Conservation (phyloP, 1,284 basidiomycete genomes). For the Phellinidium pouzarii region DNA sequence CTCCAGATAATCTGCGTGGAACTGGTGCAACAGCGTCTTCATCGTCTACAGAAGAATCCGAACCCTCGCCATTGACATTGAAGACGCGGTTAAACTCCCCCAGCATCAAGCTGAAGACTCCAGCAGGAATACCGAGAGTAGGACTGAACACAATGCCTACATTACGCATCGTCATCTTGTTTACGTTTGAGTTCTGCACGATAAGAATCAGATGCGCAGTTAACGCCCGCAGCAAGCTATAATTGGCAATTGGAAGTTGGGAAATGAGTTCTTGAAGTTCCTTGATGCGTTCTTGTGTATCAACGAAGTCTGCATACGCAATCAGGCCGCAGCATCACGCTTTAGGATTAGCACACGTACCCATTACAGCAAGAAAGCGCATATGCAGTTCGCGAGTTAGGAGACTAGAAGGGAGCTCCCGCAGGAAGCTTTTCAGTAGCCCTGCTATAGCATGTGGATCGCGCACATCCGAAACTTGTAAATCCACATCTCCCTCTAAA, state of each 20-base stretch:
- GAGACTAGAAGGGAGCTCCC: slow-evolving; percentile 86
- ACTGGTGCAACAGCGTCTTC: slow-evolving; percentile 34
- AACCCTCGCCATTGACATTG: slow-evolving; percentile 56
- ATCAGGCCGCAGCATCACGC: slow-evolving; percentile 13
- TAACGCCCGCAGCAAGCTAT: slow-evolving; percentile 86
- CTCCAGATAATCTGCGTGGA: slow-evolving; percentile 26
- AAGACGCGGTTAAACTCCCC: slow-evolving; percentile 87
- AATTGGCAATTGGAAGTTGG: slow-evolving; percentile 86
- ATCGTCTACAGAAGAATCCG: slow-evolving; percentile 29
- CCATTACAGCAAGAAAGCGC: slow-evolving; percentile 84
- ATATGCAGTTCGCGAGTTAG: slow-evolving; percentile 88
- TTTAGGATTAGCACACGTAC: slow-evolving; percentile 40
- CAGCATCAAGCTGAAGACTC: slow-evolving; percentile 89
- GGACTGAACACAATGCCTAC: slow-evolving; percentile 98
- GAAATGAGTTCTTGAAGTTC: slow-evolving; percentile 86
- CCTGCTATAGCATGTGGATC: slow-evolving; percentile 95
- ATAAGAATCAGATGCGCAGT: slow-evolving; percentile 96
- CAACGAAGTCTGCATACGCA: slow-evolving; percentile 64
- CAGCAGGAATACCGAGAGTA: slow-evolving; percentile 90
- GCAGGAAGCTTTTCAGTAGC: slow-evolving; percentile 82
- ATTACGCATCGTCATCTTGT: slow-evolving; percentile 99
- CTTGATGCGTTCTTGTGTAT: slow-evolving; percentile 80
- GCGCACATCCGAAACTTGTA: slow-evolving; percentile 86
- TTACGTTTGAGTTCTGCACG: slow-evolving; percentile 81
- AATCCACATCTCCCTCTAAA: slow-evolving; percentile 85